Evolutionary conservation across 768 basidiomycete species (phyloP), one percentile per base, ranked within the genome.

Genomic region (Peribolospora kevripleyi): DNA sequence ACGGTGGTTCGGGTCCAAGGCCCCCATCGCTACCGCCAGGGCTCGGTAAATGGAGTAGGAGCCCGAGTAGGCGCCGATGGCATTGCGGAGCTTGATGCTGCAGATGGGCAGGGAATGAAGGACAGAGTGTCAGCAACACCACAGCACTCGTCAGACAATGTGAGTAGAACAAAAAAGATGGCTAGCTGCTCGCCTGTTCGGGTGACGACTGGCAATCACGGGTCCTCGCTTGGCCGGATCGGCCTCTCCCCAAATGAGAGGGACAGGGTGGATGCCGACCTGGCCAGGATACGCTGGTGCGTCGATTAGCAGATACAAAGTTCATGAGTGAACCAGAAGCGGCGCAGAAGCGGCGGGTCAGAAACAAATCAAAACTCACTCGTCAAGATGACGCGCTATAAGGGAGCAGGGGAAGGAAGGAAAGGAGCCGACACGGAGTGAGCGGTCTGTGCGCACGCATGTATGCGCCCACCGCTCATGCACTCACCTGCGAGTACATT

Each of bases 11-110:
- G 64, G 63, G 49, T 64, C 60, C n/a, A 70, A 55, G 39, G 64
- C 60, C 36, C 67, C 66, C 55, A 91, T 82, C 6, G 87, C 91
- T 64, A 93, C 88, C 7, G 83, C 78, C 9, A 97, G 74, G 0
- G 91, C 85, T 42, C 87, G 80, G 67, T 93, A 95, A 68, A 93
- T 88, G 10, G 83, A 86, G 68, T 95, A 95, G 1, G 81, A 83
- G 5, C 91, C 90, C 0, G 80, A 80, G 65, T 93, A 88, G 0
- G 91, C 88, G 7, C 91, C 90, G 64, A 95, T 76, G 37, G 90
- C 83, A 67, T 95, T 95, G 49, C 91, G 80, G 53, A 79, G 75
- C 69, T 88, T 90, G 71, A 91, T 82, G 40, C 25, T 25, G 25
- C 25, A 25, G 25, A 25, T 25, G 11, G 61, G 61, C 3, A 65